These are phyloP conservation scores for Raphanus hybrid DNA, from an alignment of 441 rosid species.

Conservation along the genomic window DNA sequence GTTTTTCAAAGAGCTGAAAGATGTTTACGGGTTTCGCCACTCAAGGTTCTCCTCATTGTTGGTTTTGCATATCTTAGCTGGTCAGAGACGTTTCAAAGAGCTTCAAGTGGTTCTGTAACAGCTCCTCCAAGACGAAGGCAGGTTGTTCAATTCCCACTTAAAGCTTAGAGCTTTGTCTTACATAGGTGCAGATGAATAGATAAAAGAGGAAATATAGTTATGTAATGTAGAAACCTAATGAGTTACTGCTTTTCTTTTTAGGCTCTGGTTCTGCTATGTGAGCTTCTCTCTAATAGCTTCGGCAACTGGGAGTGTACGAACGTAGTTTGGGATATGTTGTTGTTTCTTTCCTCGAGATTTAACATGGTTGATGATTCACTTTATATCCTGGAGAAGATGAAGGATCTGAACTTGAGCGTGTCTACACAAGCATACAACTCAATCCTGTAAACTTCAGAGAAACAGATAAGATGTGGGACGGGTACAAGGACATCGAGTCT, in stretches of 20 bases:
- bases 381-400: constrained; percentile 46
- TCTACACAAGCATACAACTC: constrained; percentile 18
- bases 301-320: constrained; percentile 54
- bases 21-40: constrained; percentile 58
- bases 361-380: constrained; percentile 75
- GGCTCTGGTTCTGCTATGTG: constrained; percentile 72
- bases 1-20: constrained; percentile 60
- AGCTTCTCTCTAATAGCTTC: constrained; percentile 55
- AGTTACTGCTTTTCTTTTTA: constrained; percentile 51
- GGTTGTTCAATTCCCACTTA: neutral
- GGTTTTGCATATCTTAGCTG: constrained; percentile 61
- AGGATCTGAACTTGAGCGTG: no score
- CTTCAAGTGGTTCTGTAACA: constrained; percentile 52
- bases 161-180: neutral
- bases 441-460: constrained; percentile 66
- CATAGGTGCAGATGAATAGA: no score
- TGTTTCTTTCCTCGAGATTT: constrained; percentile 66
- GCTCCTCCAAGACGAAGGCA: constrained; percentile 67
- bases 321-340: constrained; percentile 72
- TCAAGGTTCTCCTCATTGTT: constrained; percentile 54
- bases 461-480: constrained; percentile 64
- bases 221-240: constrained; percentile 26
- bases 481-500: constrained; percentile 52
- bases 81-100: constrained; percentile 53
- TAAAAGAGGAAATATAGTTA: neutral